phyloP scores from a whole-genome alignment of 805 yeast genomes.

The Lipomyces kockii region DNA sequence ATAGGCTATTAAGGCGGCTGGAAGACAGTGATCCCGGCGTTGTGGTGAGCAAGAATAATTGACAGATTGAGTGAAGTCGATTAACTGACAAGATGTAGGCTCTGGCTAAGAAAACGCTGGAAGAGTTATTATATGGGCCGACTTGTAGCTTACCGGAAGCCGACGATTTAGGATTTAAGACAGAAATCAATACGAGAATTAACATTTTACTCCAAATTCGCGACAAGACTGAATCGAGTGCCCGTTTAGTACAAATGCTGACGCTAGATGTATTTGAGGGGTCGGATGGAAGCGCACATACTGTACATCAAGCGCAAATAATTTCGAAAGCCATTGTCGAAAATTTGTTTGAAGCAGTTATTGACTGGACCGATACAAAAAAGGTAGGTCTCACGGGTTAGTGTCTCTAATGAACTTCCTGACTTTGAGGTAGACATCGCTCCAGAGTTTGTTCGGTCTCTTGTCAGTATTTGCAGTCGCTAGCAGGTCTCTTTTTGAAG shows the following conservation, averaged over 20 bases:
- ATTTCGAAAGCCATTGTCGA: conserved; percentile 44
- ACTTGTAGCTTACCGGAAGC: background rate
- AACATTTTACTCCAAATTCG: conserved; percentile 20
- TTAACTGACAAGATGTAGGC: conserved; percentile 10
- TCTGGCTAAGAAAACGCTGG: conserved; percentile 23
- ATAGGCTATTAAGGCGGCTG: conserved; percentile 57
- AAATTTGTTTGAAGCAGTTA: conserved; percentile 46
- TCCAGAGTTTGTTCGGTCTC: conserved; percentile 53
- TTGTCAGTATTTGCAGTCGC: conserved; percentile 62
- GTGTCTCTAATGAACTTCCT: background rate
- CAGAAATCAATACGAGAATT: conserved; percentile 18
- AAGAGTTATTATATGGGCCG: conserved; percentile 26
- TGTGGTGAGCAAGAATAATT: background rate
- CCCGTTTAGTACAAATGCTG: conserved; percentile 11
- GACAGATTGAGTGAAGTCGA: background rate
- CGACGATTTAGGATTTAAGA: conserved; percentile 16
- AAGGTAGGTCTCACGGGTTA: conserved; percentile 15
- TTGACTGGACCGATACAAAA: conserved; percentile 44
- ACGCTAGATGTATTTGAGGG: conserved; percentile 16
- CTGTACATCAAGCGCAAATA: background rate
- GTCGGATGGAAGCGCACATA: background rate
- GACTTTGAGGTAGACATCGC: conserved; percentile 21
- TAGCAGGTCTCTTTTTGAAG: conserved; percentile 59
- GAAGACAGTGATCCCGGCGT: conserved; percentile 72
- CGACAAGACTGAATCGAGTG: conserved; percentile 15